These are phyloP conservation scores for Pyrenochaeta sp. DNA, from an alignment of 2,329 filamentous ascomycete genomes.

Conservation along the genomic window DNA sequence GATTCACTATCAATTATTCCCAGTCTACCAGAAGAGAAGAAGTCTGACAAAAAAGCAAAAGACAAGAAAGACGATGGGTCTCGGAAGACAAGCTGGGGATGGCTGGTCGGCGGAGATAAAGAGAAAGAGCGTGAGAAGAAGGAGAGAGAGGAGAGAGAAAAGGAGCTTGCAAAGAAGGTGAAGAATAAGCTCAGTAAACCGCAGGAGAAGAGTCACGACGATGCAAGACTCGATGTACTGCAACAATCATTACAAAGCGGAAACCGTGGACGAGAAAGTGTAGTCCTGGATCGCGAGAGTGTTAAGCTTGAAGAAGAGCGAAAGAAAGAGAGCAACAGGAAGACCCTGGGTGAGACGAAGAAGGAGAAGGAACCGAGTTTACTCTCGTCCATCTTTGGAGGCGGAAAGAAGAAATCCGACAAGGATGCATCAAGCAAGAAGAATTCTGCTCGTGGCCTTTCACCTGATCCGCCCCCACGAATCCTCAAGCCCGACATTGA, in stretches of 20 bases:
- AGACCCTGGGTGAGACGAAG: constrained; percentile 71
- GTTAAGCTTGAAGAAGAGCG: constrained; percentile 80
- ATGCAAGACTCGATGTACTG: constrained; percentile 81
- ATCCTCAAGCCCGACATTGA: constrained; percentile 85
- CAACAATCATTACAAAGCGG: constrained; percentile 83
- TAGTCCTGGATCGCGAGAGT: constrained; percentile 81
- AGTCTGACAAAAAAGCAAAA: constrained; percentile 71
- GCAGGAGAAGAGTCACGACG: constrained; percentile 67
- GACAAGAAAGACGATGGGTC: constrained; percentile 75
- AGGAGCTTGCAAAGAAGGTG: constrained; percentile 54
- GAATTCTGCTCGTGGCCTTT: constrained; percentile 72
- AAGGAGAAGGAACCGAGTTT: constrained; percentile 88
- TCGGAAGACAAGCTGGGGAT: constrained; percentile 85
- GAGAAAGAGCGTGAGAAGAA: constrained; percentile 70
- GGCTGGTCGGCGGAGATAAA: constrained; percentile 73
- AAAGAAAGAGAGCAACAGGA: constrained; percentile 79
- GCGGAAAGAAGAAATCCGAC: constrained; percentile 85
- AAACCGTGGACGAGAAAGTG: constrained; percentile 73
- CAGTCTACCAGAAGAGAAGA: constrained; percentile 74
- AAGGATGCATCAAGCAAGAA: constrained; percentile 79
- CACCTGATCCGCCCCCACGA: constrained; percentile 76
- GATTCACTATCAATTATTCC: constrained; percentile 83
- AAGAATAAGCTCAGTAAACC: constrained; percentile 72
- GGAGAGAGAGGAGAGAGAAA: constrained; percentile 50
- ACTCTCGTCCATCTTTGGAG: constrained; percentile 93